phyloP scores from a whole-genome alignment of 2,329 filamentous ascomycete species.

The Mollisia scopiformis region DNA sequence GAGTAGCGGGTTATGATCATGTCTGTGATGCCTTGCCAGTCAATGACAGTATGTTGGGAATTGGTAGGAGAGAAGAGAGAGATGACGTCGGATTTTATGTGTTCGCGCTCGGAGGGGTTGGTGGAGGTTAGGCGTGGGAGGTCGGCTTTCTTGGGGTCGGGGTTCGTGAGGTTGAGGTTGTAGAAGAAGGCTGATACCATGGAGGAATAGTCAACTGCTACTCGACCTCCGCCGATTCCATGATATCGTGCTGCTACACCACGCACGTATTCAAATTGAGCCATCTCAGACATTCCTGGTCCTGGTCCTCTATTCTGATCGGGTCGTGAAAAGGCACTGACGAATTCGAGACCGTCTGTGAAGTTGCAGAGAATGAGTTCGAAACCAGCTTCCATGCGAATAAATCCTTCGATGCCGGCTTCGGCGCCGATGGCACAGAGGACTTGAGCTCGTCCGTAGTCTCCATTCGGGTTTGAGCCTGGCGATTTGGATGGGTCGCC shows the following conservation, averaged over 20 bases:
- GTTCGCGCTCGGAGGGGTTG: slow-evolving; percentile 33
- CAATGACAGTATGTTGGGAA: slow-evolving; percentile 13
- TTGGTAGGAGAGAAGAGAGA: slow-evolving; percentile 39
- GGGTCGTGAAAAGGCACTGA: slow-evolving; percentile 15
- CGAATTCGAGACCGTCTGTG: slow-evolving; percentile 31
- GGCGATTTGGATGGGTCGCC: not conserved
- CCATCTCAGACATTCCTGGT: not conserved
- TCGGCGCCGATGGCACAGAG: slow-evolving; percentile 57
- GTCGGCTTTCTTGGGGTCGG: slow-evolving; percentile 18
- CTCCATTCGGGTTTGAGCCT: slow-evolving; percentile 44
- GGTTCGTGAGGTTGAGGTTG: slow-evolving; percentile 33
- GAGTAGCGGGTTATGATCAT: slow-evolving; percentile 67
- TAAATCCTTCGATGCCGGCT: slow-evolving; percentile 65
- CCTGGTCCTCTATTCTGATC: not conserved
- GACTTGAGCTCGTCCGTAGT: slow-evolving; percentile 53
- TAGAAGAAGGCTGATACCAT: slow-evolving; percentile 37
- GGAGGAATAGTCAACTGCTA: slow-evolving; percentile 33
- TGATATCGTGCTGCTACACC: slow-evolving; percentile 46
- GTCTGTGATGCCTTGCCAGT: slow-evolving; percentile 70
- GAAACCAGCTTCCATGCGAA: slow-evolving; percentile 72
- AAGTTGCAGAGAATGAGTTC: slow-evolving; percentile 73
- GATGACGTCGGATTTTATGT: slow-evolving; percentile 47
- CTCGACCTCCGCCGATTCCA: slow-evolving; percentile 43
- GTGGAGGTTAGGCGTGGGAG: slow-evolving; percentile 27
- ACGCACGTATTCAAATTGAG: slow-evolving; percentile 39